These are phyloP conservation scores for Aspergillus uvarum DNA, from an alignment of 2,329 filamentous ascomycete species.

Conservation along the genomic window DNA sequence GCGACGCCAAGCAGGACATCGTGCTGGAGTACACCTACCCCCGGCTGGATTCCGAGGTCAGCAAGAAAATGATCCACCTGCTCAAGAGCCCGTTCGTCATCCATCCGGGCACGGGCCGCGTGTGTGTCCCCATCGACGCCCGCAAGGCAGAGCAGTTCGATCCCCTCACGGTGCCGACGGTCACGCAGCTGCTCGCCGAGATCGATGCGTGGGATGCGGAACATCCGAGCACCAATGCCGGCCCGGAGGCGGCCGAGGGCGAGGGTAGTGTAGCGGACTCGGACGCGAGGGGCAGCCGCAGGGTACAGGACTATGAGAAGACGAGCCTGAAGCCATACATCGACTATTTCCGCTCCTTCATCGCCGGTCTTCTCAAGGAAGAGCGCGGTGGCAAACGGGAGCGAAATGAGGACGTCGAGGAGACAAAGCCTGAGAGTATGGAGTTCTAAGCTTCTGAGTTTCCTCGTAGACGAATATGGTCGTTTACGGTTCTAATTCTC, in stretches of 20 bases:
- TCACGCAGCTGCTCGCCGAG: conserved; percentile 75
- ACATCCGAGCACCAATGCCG: conserved; percentile 28
- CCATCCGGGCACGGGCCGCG: conserved; percentile 87
- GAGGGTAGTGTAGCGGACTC: conserved; percentile 33
- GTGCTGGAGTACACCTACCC: conserved; percentile 98
- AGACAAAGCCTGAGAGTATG: conserved; percentile 54
- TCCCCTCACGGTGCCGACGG: conserved; percentile 83
- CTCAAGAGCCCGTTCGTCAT: conserved; percentile 96
- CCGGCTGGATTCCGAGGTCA: conserved; percentile 92
- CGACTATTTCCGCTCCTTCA: conserved; percentile 82
- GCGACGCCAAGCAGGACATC: conserved; percentile 92
- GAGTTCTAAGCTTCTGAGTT: conserved; percentile 56
- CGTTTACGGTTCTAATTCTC: neutral
- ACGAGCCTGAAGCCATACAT: conserved; percentile 91
- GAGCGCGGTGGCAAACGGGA: conserved; percentile 56
- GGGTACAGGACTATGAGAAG: conserved; percentile 89
- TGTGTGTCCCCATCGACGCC: conserved; percentile 92
- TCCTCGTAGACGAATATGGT: neutral
- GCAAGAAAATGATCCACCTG: conserved; percentile 96
- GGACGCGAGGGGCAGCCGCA: conserved; percentile 41
- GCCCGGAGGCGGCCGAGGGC: conserved; percentile 46
- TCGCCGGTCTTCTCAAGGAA: conserved; percentile 75
- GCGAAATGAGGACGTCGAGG: conserved; percentile 48
- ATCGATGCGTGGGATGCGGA: conserved; percentile 74
- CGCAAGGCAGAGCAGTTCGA: conserved; percentile 76